Conservation (phyloP, 306 rosid species). For the Ormosia semicastrata region DNA sequence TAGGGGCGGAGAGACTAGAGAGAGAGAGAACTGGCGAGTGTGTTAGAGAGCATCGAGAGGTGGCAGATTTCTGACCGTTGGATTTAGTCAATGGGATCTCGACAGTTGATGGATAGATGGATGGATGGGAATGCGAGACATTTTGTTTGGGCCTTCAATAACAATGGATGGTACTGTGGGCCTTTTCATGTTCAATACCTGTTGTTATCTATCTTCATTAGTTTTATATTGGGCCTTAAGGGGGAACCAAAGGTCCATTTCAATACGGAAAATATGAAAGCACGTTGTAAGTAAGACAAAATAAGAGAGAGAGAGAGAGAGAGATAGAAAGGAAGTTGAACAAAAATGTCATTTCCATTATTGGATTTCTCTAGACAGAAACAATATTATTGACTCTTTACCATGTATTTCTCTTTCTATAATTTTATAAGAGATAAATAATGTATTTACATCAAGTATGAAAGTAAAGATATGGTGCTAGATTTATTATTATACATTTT, state of each 20-base stretch:
- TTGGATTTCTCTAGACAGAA: too few relatives aligned
- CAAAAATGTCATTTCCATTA: too few relatives aligned
- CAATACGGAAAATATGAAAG: not conserved
- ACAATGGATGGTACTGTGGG: not conserved
- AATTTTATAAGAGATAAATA: too few relatives aligned
- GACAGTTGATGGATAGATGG: not conserved
- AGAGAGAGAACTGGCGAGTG: not conserved
- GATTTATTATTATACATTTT: too few relatives aligned
- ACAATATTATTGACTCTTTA: too few relatives aligned
- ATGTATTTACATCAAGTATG: too few relatives aligned
- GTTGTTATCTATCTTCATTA: not conserved
- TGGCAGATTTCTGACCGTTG: constrained; percentile 18
- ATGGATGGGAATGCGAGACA: not conserved
- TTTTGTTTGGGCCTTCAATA: not conserved
- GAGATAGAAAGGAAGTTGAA: too few relatives aligned
- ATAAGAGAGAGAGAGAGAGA: too few relatives aligned
- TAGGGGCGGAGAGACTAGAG: not conserved
- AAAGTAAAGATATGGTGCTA: too few relatives aligned
- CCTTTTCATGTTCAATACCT: not conserved
- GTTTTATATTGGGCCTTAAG: not conserved
- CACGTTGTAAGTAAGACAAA: not conserved
- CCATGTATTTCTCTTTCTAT: too few relatives aligned
- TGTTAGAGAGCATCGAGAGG: constrained; percentile 10
- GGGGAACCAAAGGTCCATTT: not conserved
- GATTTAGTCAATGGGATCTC: not conserved